Percentiles rank a stretch among this genome's conserved stretches.
Conservation (phyloP, 2,329 filamentous ascomycete species). For the Chaetomiaceae sp. region DNA sequence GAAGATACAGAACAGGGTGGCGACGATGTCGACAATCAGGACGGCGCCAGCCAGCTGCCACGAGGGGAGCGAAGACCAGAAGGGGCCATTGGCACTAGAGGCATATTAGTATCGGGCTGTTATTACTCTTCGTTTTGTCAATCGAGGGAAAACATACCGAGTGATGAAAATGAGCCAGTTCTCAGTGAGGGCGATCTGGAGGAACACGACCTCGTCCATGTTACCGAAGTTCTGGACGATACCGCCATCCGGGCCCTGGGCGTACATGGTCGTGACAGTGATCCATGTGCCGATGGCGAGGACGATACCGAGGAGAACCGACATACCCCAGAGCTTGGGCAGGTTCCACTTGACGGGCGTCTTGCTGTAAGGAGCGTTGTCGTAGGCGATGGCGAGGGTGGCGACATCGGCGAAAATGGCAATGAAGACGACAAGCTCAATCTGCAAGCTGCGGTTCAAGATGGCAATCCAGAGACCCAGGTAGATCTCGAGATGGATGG, state of each 20-base stretch:
- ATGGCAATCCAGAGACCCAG: constrained; percentile 89
- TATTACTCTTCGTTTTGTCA: neutral
- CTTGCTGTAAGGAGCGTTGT: constrained; percentile 83
- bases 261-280: constrained; percentile 79
- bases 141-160: constrained; percentile 32
- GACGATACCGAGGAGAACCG: constrained; percentile 74
- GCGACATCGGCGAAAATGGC: constrained; percentile 93
- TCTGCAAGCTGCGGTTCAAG: constrained; percentile 76
- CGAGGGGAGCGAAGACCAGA: constrained; percentile 85
- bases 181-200: constrained; percentile 85
- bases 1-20: constrained; percentile 80
- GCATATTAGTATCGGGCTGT: constrained; percentile 9
- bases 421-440: constrained; percentile 87
- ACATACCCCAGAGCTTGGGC: constrained; percentile 91
- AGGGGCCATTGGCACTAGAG: constrained; percentile 72
- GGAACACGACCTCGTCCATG: constrained; percentile 77
- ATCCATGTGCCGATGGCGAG: constrained; percentile 85
- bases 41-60: constrained; percentile 80
- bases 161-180: constrained; percentile 98
- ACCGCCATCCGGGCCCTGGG: constrained; percentile 63
- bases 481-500: constrained; percentile 87
- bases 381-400: constrained; percentile 87
- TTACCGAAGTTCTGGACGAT: constrained; percentile 87
- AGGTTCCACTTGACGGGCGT: constrained; percentile 92
- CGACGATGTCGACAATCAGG: constrained; percentile 74